Evolutionary conservation across 345 rosid genomes (phyloP).

Genomic region (Camelina laxa): DNA sequence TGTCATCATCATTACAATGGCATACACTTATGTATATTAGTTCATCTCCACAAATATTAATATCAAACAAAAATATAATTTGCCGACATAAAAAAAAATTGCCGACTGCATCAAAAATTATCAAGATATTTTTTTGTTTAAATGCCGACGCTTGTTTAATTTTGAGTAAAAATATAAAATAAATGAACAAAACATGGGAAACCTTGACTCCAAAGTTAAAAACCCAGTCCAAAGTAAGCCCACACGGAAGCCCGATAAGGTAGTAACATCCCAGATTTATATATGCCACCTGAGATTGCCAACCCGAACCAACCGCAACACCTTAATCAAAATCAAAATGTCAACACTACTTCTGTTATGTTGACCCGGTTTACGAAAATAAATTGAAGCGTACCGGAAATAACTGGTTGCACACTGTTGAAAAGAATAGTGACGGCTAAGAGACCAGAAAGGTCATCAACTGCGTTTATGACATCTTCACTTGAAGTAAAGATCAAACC

Average conservation of each 20-base stretch:
- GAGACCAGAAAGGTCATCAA: slow-evolving; percentile 61
- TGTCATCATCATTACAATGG: slow-evolving; percentile 2
- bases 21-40: background rate
- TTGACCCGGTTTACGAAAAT: background rate
- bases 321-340: slow-evolving; percentile 42
- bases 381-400: slow-evolving; percentile 56
- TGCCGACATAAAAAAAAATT: background rate
- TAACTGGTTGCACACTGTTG: slow-evolving; percentile 84
- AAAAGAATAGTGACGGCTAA: slow-evolving; percentile 78
- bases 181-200: background rate
- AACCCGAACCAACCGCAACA: slow-evolving; percentile 82
- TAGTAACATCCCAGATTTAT: slow-evolving; percentile 73
- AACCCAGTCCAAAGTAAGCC: slow-evolving; percentile 60
- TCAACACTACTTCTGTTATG: background rate
- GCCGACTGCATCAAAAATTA: no score
- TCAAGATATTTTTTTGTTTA: no score
- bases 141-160: no score
- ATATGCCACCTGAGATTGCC: slow-evolving; percentile 70
- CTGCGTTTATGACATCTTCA: slow-evolving; percentile 57
- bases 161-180: no score
- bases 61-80: background rate
- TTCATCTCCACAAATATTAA: background rate
- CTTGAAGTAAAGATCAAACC: slow-evolving; percentile 71
- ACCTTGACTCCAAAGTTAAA: slow-evolving; percentile 59
- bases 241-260: slow-evolving; percentile 68